Percentiles rank a stretch among this genome's conserved stretches.
phyloP scores from a whole-genome alignment of 495 filamentous ascomycete genomes.

The Aspergillus haitiensis region DNA sequence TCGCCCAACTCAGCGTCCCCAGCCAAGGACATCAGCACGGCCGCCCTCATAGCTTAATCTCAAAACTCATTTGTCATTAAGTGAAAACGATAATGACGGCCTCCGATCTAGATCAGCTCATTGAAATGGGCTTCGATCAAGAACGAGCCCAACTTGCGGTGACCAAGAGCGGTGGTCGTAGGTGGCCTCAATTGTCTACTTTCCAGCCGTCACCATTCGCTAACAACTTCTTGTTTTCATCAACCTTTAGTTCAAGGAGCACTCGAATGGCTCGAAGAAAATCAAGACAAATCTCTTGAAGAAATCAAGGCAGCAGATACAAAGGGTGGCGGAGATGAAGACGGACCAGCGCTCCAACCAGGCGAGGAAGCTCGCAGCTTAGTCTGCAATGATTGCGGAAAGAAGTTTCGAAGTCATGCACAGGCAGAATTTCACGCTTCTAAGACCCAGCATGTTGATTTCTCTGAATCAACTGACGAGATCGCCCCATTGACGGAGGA shows the following conservation, averaged over 20 bases:
- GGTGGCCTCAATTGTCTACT: constrained; percentile 32
- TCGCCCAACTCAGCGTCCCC: not conserved
- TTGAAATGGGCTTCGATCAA: constrained; percentile 94
- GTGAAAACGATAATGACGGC: constrained; percentile 55
- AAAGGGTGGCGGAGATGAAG: constrained; percentile 24
- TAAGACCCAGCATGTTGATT: constrained; percentile 87
- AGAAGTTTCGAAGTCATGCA: constrained; percentile 77
- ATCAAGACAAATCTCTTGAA: constrained; percentile 78
- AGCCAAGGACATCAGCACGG: not conserved
- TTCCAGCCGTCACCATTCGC: not conserved
- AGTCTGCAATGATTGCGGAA: constrained; percentile 89
- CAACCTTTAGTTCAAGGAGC: constrained; percentile 73
- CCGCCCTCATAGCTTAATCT: not conserved
- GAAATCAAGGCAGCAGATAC: constrained; percentile 58
- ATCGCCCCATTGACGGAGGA: constrained; percentile 88
- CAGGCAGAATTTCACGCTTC: constrained; percentile 88
- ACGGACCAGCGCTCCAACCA: constrained; percentile 56
- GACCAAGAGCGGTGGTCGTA: constrained; percentile 72
- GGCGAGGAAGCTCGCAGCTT: constrained; percentile 64
- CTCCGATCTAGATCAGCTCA: constrained; percentile 73
- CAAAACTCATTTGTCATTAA: not conserved
- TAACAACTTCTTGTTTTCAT: not conserved
- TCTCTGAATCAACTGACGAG: constrained; percentile 89
- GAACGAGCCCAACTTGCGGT: constrained; percentile 78
- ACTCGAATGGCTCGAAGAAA: constrained; percentile 90